phyloP scores from a whole-genome alignment of 2,329 filamentous ascomycete species.

The Taxawa tesnikishii region DNA sequence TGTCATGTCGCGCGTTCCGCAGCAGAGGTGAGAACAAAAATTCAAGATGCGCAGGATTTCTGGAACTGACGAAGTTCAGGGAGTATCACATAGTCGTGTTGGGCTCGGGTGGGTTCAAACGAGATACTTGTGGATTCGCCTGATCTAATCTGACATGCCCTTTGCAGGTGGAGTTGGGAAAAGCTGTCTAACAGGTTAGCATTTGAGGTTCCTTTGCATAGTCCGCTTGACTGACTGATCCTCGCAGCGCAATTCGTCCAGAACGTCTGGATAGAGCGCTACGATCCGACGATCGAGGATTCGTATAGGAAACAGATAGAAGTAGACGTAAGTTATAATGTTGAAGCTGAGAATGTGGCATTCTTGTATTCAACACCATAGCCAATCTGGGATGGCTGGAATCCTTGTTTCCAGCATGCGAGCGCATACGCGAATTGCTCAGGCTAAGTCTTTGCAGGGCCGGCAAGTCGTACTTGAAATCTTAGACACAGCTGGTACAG shows the following conservation, averaged over 20 bases:
- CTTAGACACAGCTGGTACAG: conserved; percentile 80
- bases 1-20: no score
- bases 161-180: conserved; percentile 73
- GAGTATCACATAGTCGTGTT: conserved; percentile 77
- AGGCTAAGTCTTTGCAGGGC: no score
- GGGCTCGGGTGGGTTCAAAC: conserved; percentile 52
- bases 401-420: not conserved
- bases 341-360: no score
- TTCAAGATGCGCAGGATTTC: no score
- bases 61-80: no score
- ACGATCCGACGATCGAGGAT: conserved; percentile 51
- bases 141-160: conserved; percentile 5
- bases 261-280: conserved; percentile 81
- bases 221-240: conserved; percentile 2
- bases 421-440: no score
- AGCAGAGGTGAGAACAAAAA: no score
- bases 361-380: no score
- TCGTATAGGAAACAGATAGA: conserved; percentile 50
- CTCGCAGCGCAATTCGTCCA: conserved; percentile 74
- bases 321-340: conserved; percentile 72
- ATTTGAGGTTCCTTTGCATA: conserved; percentile 7
- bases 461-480: conserved; percentile 85
- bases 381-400: no score
- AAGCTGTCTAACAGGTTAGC: conserved; percentile 76
- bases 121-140: conserved; percentile 1